These are phyloP conservation scores for Aspergillus sclerotiicarbonarius DNA, from an alignment of 495 filamentous ascomycete genomes.

Conservation along the genomic window DNA sequence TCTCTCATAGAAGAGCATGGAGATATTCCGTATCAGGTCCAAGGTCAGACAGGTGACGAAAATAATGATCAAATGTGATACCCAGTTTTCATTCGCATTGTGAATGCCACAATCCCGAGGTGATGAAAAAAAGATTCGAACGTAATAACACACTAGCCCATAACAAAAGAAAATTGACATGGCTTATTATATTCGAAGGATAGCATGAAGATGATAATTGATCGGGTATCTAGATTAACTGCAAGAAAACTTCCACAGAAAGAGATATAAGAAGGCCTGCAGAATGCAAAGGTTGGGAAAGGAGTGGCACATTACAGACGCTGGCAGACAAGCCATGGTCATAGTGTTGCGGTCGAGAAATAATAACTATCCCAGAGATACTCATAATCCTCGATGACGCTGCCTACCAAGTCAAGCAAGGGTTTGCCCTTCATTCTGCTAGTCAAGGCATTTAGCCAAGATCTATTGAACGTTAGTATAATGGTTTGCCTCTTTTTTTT, in stretches of 20 bases:
- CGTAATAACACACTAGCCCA: no score
- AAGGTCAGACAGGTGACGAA: slow-evolving; percentile 8
- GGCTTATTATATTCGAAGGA: neutral
- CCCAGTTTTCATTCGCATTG: neutral
- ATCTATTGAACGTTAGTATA: slow-evolving; percentile 43
- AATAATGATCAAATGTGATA: slow-evolving; percentile 13
- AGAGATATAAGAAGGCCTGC: neutral
- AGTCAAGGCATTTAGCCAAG: slow-evolving; percentile 60
- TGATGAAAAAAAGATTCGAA: no score
- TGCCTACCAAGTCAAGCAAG: slow-evolving; percentile 74
- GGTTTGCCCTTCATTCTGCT: slow-evolving; percentile 69
- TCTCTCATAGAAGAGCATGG: slow-evolving; percentile 15
- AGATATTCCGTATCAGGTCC: slow-evolving; percentile 5
- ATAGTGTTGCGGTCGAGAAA: slow-evolving; percentile 74
- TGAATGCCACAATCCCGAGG: no score
- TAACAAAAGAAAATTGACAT: no score
- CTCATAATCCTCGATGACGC: slow-evolving; percentile 90
- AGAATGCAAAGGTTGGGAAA: neutral
- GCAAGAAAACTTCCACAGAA: neutral
- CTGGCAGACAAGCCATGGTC: slow-evolving; percentile 11
- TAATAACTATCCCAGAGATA: slow-evolving; percentile 98
- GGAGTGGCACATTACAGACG: no score
- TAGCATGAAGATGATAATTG: neutral
- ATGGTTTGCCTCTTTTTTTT: neutral
- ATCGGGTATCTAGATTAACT: neutral